Conservation (phyloP, 768 basidiomycete genomes). For the Boletus coccyginus region DNA sequence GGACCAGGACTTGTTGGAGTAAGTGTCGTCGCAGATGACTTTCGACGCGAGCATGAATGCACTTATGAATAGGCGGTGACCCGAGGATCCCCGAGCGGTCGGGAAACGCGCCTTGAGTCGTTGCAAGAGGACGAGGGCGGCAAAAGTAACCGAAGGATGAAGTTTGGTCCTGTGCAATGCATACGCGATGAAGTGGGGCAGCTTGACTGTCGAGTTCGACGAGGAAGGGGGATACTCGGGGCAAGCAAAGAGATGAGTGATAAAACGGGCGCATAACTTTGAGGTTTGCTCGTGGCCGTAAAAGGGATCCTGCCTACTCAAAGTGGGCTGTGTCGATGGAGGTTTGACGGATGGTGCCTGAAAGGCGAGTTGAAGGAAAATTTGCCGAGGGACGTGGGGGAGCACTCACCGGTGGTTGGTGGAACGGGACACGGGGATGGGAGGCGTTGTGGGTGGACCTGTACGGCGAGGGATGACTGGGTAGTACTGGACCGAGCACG, state of each 20-base stretch:
- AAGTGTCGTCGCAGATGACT: conserved; percentile 93
- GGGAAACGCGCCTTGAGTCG: conserved; percentile 72
- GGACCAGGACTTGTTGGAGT: conserved; percentile 90
- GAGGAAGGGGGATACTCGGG: conserved; percentile 69
- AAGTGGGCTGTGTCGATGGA: conserved; percentile 28
- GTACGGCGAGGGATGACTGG: conserved; percentile 31
- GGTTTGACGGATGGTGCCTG: conserved; percentile 30
- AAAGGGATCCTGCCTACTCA: conserved; percentile 26
- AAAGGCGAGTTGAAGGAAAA: background rate
- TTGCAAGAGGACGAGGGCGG: conserved; percentile 48
- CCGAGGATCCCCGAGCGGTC: conserved; percentile 71
- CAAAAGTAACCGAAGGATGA: conserved; percentile 47
- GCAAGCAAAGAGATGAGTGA: conserved; percentile 82
- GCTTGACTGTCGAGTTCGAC: conserved; percentile 29
- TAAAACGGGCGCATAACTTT: conserved; percentile 71
- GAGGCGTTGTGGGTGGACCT: conserved; percentile 25
- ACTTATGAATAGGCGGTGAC: conserved; percentile 68
- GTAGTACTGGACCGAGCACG: conserved; percentile 28
- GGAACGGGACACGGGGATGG: conserved; percentile 23
- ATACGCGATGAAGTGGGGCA: conserved; percentile 66
- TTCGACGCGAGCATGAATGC: conserved; percentile 74
- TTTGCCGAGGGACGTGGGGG: background rate
- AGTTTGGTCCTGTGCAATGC: conserved; percentile 66
- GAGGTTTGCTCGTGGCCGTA: conserved; percentile 72
- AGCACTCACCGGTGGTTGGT: conserved; percentile 27